phyloP scores from a whole-genome alignment of 305 asterid genomes.

The Fraxinus dipetala region DNA sequence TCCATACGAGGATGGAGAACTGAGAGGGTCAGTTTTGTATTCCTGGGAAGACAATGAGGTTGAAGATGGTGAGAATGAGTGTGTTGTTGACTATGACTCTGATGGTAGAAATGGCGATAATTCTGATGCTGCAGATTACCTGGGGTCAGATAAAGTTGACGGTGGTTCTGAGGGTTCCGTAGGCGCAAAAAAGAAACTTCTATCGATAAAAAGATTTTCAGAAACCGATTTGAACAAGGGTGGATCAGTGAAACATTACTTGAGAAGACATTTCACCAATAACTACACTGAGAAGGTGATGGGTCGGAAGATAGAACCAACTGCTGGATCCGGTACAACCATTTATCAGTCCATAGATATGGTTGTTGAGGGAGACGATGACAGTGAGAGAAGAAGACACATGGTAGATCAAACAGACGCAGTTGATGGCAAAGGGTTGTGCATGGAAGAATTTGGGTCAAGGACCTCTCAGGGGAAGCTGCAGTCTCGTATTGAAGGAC shows the following conservation, averaged over 20 bases:
- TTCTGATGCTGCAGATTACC: slow-evolving; percentile 50
- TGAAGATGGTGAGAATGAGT: slow-evolving; percentile 46
- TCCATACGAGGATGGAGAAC: slow-evolving; percentile 89
- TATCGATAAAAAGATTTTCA: slow-evolving; percentile 20
- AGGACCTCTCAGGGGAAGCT: slow-evolving; percentile 43
- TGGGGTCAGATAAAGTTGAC: slow-evolving; percentile 53
- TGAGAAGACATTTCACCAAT: slow-evolving; percentile 27
- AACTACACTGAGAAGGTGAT: slow-evolving; percentile 34
- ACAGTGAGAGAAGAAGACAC: slow-evolving; percentile 31
- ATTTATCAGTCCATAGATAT: slow-evolving; percentile 40
- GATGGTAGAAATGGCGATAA: slow-evolving; percentile 62
- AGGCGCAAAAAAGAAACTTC: slow-evolving; percentile 34
- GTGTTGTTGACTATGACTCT: slow-evolving; percentile 63
- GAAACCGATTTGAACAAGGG: slow-evolving; percentile 31
- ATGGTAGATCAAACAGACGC: slow-evolving; percentile 31
- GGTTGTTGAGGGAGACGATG: slow-evolving; percentile 33
- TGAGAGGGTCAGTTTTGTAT: slow-evolving; percentile 55
- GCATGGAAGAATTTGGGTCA: slow-evolving; percentile 38
- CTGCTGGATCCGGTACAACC: slow-evolving; percentile 55
- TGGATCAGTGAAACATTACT: slow-evolving; percentile 24
- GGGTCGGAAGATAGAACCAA: slow-evolving; percentile 42
- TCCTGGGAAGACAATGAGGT: slow-evolving; percentile 59
- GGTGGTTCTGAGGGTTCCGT: slow-evolving; percentile 60
- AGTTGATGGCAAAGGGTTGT: slow-evolving; percentile 32
- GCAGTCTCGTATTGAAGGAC: slow-evolving; percentile 55